Base-by-base conservation (phyloP, 352 stramenopile species). In the Phytophthora pistaciae region DNA sequence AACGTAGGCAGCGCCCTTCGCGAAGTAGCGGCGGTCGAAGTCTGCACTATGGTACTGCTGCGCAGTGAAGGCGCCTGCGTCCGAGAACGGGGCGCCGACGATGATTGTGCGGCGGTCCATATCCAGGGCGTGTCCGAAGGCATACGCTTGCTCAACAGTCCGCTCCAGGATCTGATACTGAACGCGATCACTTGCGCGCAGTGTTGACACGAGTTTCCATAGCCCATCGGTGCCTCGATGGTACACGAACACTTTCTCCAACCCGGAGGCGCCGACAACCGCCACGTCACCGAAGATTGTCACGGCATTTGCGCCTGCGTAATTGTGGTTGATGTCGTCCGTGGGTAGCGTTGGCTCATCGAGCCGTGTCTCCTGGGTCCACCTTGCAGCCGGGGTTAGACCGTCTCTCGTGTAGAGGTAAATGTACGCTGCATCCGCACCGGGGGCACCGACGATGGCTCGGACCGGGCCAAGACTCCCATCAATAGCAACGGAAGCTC, bases 51-150 rank as follows among this genome's bases (percentile, higher is more conserved):
- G 64, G 38, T 94, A 93, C 63, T 94, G 61, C 18, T 75, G 63
- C 2, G 83, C 56, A 0, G 65, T 64, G 27, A 91, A 91, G 25
- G 74, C 65, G 1, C 96, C 93, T n/a, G 93, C 82, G 57, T 92
- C 86, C 3, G 87, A 90, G 42, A 91, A 91, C 5, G 96, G 96
- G 1, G 96, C 95, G 0, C 94, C 93, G 1, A 99, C 88, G 5
- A 96, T 89, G 31, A 99, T 84, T 3, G 90, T 97, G 38, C 95
- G 88, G 3, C 76, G 75, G 63, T 91, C 85, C 33, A 97, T 75
- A n/a, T 91, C 88, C 6, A 99, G 68, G 14, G 93, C 77, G 14
- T 83, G 66, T 3, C 96, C 96, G 75, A 98, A 99, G 10, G 83
- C 82, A 74, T 98, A 96, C 5, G 68, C 58, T 70, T 98, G 95